Conservation (phyloP, 495 filamentous ascomycete species). For the Xylaria castorea region DNA sequence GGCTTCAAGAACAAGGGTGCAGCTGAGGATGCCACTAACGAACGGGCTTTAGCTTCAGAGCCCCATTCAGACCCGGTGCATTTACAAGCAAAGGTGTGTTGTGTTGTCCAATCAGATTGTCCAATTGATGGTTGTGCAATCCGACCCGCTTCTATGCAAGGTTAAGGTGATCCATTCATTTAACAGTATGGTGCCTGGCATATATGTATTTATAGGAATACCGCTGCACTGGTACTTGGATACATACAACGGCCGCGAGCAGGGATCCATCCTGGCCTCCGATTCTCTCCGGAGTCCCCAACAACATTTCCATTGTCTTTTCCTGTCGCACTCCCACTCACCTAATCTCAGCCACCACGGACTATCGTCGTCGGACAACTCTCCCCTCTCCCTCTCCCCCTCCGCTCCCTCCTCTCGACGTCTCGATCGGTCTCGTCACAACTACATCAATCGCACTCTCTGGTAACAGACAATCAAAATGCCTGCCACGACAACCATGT, state of each 20-base stretch:
- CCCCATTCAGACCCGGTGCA: conserved; percentile 17
- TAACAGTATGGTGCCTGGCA: background rate
- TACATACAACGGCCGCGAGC: background rate
- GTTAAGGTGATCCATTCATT: background rate
- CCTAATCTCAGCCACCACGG: conserved; percentile 3
- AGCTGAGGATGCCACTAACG: background rate
- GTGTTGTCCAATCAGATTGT: background rate
- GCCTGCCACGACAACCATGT: conserved; percentile 47
- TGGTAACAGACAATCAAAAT: conserved; percentile 30
- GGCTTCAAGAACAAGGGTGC: conserved; percentile 1
- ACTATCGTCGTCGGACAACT: conserved; percentile 25
- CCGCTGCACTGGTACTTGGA: background rate
- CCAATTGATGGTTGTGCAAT: background rate
- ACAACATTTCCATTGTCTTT: conserved; percentile 18
- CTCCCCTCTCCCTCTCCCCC: conserved; percentile 21
- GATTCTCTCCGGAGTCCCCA: conserved; percentile 22
- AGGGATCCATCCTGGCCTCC: conserved; percentile 6
- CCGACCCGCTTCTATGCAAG: background rate
- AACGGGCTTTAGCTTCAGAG: background rate
- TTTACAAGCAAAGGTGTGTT: conserved; percentile 14
- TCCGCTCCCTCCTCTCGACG: background rate
- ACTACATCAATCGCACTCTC: background rate
- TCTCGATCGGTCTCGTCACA: background rate
- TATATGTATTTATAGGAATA: background rate
- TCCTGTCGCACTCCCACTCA: background rate